A percentile compares a stretch with the other conserved stretches of the same genome.
phyloP scores from a whole-genome alignment of 2,329 filamentous ascomycete species.

The Beauveria australis region DNA sequence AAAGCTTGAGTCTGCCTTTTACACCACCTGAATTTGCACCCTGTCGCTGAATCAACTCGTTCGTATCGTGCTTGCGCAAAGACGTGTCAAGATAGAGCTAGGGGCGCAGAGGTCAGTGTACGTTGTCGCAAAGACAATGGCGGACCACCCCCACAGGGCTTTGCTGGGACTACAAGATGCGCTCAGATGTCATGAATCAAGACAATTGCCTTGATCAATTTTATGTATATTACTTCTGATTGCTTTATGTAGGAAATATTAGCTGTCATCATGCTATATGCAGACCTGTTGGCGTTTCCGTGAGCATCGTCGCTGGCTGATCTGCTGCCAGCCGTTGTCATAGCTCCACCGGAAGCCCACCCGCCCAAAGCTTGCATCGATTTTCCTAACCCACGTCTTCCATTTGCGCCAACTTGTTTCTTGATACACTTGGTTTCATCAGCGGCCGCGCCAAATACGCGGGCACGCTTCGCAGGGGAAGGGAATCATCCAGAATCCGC shows the following conservation, averaged over 20 bases:
- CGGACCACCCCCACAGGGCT: slow-evolving; percentile 1
- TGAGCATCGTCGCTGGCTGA: neutral
- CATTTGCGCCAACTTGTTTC: neutral
- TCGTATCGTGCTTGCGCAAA: neutral
- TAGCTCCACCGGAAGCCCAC: slow-evolving; percentile 1
- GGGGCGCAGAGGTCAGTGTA: neutral
- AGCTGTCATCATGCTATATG: neutral
- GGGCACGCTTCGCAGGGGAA: neutral
- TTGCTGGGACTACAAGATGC: neutral
- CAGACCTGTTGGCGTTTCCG: neutral
- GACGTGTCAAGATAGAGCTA: neutral
- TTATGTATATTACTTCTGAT: neutral
- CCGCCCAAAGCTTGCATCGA: neutral
- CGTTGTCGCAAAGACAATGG: neutral
- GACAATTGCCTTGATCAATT: neutral
- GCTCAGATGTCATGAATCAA: neutral
- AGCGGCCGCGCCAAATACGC: neutral
- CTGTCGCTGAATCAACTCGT: neutral
- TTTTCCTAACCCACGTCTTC: neutral
- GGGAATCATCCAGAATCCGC: neutral
- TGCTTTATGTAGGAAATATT: neutral
- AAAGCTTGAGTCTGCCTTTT: neutral
- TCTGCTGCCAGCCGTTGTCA: neutral
- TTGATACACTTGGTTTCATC: neutral
- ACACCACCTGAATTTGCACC: neutral